These are phyloP conservation scores for Cercospora nicotianae DNA, from an alignment of 2,329 filamentous ascomycete genomes.

Conservation along the genomic window DNA sequence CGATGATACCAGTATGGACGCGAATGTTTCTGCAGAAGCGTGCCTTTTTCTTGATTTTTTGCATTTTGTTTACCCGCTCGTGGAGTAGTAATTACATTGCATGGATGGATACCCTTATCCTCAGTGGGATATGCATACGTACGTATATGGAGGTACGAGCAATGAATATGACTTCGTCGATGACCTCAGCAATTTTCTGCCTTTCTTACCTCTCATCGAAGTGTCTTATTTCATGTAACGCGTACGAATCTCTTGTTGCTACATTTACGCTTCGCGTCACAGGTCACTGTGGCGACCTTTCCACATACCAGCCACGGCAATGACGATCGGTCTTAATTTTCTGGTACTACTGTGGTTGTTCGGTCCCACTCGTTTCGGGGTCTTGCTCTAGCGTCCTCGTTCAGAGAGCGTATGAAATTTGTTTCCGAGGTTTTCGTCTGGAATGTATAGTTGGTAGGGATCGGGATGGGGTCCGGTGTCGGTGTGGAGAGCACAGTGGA, in stretches of 20 bases:
- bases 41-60: neutral
- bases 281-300: neutral
- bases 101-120: neutral
- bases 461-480: neutral
- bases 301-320: neutral
- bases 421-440: neutral
- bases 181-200: neutral
- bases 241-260: too few relatives aligned
- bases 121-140: neutral
- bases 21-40: neutral
- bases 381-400: neutral
- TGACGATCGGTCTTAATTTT: neutral
- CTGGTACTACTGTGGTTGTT: neutral
- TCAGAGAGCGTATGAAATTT: neutral
- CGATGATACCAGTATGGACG: slow-evolving; percentile 13
- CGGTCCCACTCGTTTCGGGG: neutral
- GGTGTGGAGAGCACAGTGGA: too few relatives aligned
- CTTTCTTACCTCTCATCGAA: neutral
- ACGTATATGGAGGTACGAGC: slow-evolving; percentile 1
- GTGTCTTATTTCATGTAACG: too few relatives aligned
- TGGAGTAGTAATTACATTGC: neutral
- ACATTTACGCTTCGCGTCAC: too few relatives aligned
- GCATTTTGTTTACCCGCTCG: neutral
- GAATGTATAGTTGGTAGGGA: neutral
- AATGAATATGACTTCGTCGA: neutral